These are phyloP conservation scores for Saturnispora serradocipensis DNA, from an alignment of 805 yeast species.

Conservation along the genomic window DNA sequence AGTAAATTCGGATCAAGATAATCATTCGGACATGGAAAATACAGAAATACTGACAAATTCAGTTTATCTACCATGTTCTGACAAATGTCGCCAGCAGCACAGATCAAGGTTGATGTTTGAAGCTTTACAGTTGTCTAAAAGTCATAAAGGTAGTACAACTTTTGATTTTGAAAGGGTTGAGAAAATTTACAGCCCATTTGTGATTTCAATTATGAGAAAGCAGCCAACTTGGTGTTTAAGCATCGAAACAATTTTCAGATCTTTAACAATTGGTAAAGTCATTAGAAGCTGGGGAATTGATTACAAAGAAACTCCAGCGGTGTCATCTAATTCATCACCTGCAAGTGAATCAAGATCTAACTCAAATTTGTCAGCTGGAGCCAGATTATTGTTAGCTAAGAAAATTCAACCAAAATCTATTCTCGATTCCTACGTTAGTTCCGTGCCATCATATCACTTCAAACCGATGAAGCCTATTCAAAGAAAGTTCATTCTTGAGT, in stretches of 20 bases:
- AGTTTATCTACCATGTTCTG: conserved; percentile 47
- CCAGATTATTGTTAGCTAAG: not conserved
- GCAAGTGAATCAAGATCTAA: not conserved
- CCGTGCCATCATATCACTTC: conserved; percentile 42
- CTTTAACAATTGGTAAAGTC: conserved; percentile 4
- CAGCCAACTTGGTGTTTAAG: conserved; percentile 63
- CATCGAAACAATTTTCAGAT: conserved; percentile 44
- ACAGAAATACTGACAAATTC: not conserved
- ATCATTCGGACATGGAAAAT: not conserved
- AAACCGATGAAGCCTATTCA: conserved; percentile 66
- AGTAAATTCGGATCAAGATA: not conserved
- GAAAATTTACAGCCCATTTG: conserved; percentile 36
- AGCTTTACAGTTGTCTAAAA: conserved; percentile 38
- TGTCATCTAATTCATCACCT: not conserved
- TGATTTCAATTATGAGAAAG: conserved; percentile 37
- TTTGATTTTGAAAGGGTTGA: conserved; percentile 21
- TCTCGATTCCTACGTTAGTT: conserved; percentile 26
- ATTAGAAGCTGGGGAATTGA: conserved; percentile 7
- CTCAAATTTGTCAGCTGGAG: conserved; percentile 4
- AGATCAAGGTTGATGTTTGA: conserved; percentile 54
- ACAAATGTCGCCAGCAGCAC: conserved; percentile 51
- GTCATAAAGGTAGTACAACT: conserved; percentile 15
- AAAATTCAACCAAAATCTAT: not conserved
- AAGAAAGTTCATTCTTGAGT: conserved; percentile 59
- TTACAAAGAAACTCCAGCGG: not conserved